Percentiles rank a stretch among this genome's conserved stretches.
Evolutionary conservation across 73 alveolate genomes (phyloP).

Genomic region (Paramecium biaurelia): DNA sequence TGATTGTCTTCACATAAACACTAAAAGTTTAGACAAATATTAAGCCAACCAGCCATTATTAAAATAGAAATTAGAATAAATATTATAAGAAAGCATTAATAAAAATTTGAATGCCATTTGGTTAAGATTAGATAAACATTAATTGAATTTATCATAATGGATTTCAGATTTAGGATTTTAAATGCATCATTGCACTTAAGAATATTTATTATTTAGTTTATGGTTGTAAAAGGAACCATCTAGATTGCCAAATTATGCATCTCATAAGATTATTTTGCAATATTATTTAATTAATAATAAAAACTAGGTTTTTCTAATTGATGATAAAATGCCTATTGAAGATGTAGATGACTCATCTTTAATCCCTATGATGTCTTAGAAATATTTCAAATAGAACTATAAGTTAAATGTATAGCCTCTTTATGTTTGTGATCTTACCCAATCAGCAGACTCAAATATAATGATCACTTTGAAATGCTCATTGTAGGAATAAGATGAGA

Average conservation of each 20-base stretch:
- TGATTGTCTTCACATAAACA: background rate
- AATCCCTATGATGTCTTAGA: background rate
- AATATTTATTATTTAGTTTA: conserved; percentile 36
- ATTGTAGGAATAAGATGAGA: background rate
- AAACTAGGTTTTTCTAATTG: background rate
- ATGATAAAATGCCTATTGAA: background rate
- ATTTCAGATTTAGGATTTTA: conserved; percentile 18
- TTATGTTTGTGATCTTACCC: background rate
- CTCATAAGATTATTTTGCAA: conserved; percentile 51
- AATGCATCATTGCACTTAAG: conserved; percentile 61
- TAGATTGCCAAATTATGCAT: conserved; percentile 58
- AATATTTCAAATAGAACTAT: background rate
- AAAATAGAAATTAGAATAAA: background rate
- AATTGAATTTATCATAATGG: background rate
- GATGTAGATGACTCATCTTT: background rate
- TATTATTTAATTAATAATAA: conserved; percentile 25
- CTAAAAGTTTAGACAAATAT: background rate
- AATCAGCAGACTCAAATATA: background rate
- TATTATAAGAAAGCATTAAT: background rate
- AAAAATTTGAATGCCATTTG: conserved; percentile 51
- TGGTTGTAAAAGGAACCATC: conserved; percentile 49
- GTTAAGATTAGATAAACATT: conserved; percentile 22
- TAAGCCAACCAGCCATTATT: background rate
- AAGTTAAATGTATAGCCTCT: background rate
- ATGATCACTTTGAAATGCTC: background rate